Percentiles rank a stretch among this genome's conserved stretches.
These are phyloP conservation scores for Candida incommunis DNA, from an alignment of 805 yeast species.

Conservation along the genomic window DNA sequence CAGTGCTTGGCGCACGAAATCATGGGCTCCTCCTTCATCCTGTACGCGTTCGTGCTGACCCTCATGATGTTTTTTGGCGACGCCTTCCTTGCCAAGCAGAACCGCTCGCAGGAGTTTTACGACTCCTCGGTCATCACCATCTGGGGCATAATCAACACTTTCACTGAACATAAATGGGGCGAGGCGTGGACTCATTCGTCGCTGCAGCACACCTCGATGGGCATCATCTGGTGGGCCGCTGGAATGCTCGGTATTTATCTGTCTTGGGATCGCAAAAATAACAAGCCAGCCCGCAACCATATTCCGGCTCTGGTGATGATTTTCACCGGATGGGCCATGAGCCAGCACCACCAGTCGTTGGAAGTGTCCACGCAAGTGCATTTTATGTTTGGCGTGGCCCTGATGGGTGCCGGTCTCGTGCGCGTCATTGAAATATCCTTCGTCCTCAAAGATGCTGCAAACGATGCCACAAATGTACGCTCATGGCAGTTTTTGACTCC, in stretches of 20 bases:
- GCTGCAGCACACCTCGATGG: conserved; percentile 93
- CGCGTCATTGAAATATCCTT: conserved; percentile 73
- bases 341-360: conserved; percentile 69
- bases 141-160: conserved; percentile 92
- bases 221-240: conserved; percentile 92
- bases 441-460: conserved; percentile 41
- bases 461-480: conserved; percentile 31
- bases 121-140: conserved; percentile 68
- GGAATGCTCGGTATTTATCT: conserved; percentile 75
- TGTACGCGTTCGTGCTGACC: conserved; percentile 60
- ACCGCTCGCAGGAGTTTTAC: conserved; percentile 67
- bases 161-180: conserved; percentile 96
- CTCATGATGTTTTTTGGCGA: conserved; percentile 58
- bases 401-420: conserved; percentile 64
- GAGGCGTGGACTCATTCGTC: conserved; percentile 89
- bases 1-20: conserved; percentile 96
- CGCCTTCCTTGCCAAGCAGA: conserved; percentile 30
- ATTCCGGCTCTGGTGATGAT: conserved; percentile 72
- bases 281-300: conserved; percentile 43
- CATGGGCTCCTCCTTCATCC: conserved; percentile 82
- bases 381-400: conserved; percentile 65
- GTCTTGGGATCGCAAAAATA: conserved; percentile 39
- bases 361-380: conserved; percentile 77
- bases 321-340: conserved; percentile 91
- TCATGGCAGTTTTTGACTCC: conserved; percentile 85